Percentiles rank a stretch among this genome's conserved stretches.
Conservation (phyloP, 352 stramenopile genomes). For the Globisporangium megalacanthum region DNA sequence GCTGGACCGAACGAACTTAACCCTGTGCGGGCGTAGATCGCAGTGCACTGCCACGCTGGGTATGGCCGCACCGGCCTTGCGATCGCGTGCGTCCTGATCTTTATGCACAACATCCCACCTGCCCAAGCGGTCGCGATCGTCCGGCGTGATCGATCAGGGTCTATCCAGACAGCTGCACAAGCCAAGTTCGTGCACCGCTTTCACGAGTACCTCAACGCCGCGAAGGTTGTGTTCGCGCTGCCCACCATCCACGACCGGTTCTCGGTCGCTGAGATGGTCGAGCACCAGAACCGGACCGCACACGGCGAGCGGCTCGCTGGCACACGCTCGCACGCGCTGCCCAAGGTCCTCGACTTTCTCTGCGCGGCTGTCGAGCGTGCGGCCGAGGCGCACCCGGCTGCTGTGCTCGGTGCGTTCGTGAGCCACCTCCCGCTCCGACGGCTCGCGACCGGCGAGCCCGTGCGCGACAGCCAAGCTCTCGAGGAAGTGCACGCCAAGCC, state of each 20-base stretch:
- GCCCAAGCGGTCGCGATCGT: slow-evolving; percentile 70
- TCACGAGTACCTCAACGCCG: slow-evolving; percentile 64
- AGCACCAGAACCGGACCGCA: slow-evolving; percentile 64
- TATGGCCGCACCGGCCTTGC: slow-evolving; percentile 85
- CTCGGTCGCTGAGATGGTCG: slow-evolving; percentile 46
- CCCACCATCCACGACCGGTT: slow-evolving; percentile 73
- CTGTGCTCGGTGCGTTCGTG: slow-evolving; percentile 18
- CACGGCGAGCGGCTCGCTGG: slow-evolving; percentile 29
- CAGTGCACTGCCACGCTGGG: slow-evolving; percentile 88
- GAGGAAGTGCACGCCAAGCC: slow-evolving; percentile 21
- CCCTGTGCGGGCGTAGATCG: slow-evolving; percentile 26
- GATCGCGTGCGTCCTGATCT: slow-evolving; percentile 83
- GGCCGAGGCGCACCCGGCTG: slow-evolving; percentile 9
- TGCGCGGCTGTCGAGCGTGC: slow-evolving; percentile 43
- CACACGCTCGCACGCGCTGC: slow-evolving; percentile 26
- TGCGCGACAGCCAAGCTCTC: slow-evolving; percentile 6
- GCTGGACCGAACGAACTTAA: neutral
- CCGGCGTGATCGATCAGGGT: slow-evolving; percentile 62
- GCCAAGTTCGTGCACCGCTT: slow-evolving; percentile 71
- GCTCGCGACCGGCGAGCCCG: slow-evolving; percentile 3
- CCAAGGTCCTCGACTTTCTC: slow-evolving; percentile 55
- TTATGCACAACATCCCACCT: slow-evolving; percentile 72
- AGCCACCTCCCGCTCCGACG: slow-evolving; percentile 14
- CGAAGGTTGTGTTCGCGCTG: slow-evolving; percentile 70
- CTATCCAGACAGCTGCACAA: slow-evolving; percentile 71